phyloP scores from a whole-genome alignment of 805 yeast genomes.

The Starmerella roubikii region DNA sequence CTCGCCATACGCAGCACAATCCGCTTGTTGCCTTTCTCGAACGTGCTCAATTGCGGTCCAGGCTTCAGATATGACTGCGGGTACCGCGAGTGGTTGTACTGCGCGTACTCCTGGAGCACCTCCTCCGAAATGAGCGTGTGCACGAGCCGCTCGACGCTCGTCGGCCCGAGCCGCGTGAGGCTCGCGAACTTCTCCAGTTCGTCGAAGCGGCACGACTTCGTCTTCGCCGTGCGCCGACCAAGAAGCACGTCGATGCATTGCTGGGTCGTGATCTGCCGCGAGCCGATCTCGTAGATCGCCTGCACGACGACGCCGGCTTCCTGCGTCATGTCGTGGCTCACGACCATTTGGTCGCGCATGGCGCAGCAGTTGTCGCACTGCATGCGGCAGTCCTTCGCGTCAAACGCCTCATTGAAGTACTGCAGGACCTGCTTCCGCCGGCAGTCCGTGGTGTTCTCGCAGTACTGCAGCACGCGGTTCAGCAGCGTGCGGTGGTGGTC shows the following conservation, averaged over 20 bases:
- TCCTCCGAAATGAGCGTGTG: slow-evolving; percentile 59
- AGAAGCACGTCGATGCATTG: slow-evolving; percentile 67
- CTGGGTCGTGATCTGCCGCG: slow-evolving; percentile 50
- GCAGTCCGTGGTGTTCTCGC: slow-evolving; percentile 84
- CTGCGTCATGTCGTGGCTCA: slow-evolving; percentile 48
- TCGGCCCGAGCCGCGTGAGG: slow-evolving; percentile 44
- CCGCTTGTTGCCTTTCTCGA: slow-evolving; percentile 30
- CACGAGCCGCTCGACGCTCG: slow-evolving; percentile 53
- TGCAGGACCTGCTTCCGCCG: slow-evolving; percentile 78
- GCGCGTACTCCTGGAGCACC: slow-evolving; percentile 54
- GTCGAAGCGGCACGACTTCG: slow-evolving; percentile 52
- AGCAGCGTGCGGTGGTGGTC: slow-evolving; percentile 68
- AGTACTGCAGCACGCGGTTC: slow-evolving; percentile 74
- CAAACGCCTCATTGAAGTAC: slow-evolving; percentile 76
- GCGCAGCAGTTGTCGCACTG: slow-evolving; percentile 73
- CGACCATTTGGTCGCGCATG: slow-evolving; percentile 29
- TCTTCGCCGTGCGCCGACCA: slow-evolving; percentile 46
- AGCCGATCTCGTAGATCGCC: slow-evolving; percentile 43
- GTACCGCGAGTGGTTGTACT: slow-evolving; percentile 64
- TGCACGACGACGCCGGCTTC: slow-evolving; percentile 45
- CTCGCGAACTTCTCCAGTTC: slow-evolving; percentile 48
- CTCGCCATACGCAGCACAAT: slow-evolving; percentile 8
- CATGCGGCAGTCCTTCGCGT: slow-evolving; percentile 47
- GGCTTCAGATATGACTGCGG: slow-evolving; percentile 58
- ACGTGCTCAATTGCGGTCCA: slow-evolving; percentile 42